A percentile compares a stretch with the other conserved stretches of the same genome.
Evolutionary conservation across 208 protist genomes (phyloP).

Genomic region (Crithidia brevicula): DNA sequence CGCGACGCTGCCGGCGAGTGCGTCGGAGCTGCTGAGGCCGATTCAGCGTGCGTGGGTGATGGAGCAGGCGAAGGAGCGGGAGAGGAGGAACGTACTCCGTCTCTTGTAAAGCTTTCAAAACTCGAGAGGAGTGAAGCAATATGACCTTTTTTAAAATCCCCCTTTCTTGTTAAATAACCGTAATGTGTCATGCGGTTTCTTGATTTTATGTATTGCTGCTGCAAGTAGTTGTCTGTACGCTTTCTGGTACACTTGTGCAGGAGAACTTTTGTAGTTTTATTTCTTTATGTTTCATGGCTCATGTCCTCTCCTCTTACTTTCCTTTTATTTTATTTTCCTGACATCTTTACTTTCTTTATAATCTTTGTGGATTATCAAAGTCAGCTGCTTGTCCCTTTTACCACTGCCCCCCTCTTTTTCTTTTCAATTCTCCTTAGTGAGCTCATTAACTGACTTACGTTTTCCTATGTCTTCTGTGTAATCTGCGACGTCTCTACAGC

Average conservation of each 20-base stretch:
- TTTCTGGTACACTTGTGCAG: background rate
- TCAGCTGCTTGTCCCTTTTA: background rate
- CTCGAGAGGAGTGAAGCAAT: too few species aligned
- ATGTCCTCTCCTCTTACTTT: background rate
- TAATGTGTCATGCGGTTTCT: too few species aligned
- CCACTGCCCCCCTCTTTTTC: background rate
- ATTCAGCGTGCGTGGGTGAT: background rate
- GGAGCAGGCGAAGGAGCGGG: background rate
- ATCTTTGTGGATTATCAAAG: too few species aligned
- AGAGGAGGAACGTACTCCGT: background rate
- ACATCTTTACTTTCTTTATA: background rate
- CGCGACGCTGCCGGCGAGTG: background rate
- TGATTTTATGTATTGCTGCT: too few species aligned
- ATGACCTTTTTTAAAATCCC: too few species aligned
- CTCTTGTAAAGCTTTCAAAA: background rate
- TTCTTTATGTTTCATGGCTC: background rate
- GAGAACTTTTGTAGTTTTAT: background rate
- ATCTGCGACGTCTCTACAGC: too few species aligned
- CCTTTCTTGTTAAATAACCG: too few species aligned
- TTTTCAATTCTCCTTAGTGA: background rate
- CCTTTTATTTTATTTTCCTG: background rate
- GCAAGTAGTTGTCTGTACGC: background rate
- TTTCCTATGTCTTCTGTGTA: too few species aligned
- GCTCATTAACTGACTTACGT: too few species aligned
- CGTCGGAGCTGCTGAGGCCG: background rate